Evolutionary conservation across 805 yeast species (phyloP), one percentile per base, ranked within the genome.

Genomic region (Spathaspora gorwiae): DNA sequence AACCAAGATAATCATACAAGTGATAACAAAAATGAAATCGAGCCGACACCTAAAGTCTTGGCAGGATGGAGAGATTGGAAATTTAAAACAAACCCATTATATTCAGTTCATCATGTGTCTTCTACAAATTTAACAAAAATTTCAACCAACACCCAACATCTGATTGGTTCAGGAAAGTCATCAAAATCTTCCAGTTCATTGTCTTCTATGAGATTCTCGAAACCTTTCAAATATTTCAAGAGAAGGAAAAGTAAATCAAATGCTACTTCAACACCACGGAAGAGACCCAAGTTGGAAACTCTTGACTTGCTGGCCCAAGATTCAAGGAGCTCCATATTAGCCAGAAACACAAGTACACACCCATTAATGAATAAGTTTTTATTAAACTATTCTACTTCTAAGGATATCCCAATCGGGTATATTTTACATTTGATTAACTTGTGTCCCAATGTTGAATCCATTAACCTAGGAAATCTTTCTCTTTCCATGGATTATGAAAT

Each of bases 11-110:
- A 51, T n/a, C 43, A 49, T 31, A 43, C 45, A 29, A 5, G 34
- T 14, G 42, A 37, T 14, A n/a, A 24, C 35, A 32, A 37, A 12
- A 26, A 19, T 14, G 39, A 43, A n/a, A 37, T 37, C 8, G 52
- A 47, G 14, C 15, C 45, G 10, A 24, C 26, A 12, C 44, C 43
- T 37, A 61, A 62, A 36, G 76, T 82, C 1, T 64, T 77, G 42
- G 96, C 96, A 0, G 84, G 92, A 8, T 89, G 97, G 97, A 75
- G 96, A 59, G 96, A 89, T 61, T 89, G 96, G 95, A 84, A 87
- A 56, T 83, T 76, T 55, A 75, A 87, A 49, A 78, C 76, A 42
- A 90, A 84, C 62, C 87, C 92, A 1, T 60, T 86, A 32, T 84
- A 83, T 56, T 57, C 71, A 1, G 48, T 64, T 35, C 57, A 52